Base-by-base conservation (phyloP, 2,329 filamentous ascomycete genomes). In the Aspergillus puulaauensis region DNA sequence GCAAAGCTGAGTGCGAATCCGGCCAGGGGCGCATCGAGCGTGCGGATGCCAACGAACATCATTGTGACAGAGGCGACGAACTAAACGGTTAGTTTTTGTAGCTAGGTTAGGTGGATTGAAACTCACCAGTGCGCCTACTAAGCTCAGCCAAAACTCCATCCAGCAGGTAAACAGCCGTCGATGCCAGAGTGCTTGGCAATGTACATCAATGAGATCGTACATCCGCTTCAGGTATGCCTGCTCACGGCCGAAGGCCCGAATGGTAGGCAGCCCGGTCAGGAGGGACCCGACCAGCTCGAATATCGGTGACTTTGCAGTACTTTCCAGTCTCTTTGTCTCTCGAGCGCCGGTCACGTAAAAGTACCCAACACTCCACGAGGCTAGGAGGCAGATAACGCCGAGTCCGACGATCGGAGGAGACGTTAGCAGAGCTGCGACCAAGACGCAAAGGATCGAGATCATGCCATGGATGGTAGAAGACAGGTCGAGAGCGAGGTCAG, bases 261-360 rank as follows among this genome's bases (percentile, higher is more conserved):
- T 90, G 0, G 90, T 93, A 1, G 85, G 80, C 17, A 95, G 84
- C 5, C 90, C 90, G 0, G 84, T 82, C 9, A 93, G 81, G 0
- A 88, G 85, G 1, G 88, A 86, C 11, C 87, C 87, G 66, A 93
- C 93, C 61, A 90, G 86, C 70, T 93, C 90, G 65, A 91, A 93
- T 1, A 93, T 86, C 0, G 90, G 90, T 0, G 87, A 90, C 72
- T 91, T 93, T 55, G 86, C 83, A 3, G 83, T 90, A 62, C 87
- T 90, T 71, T 93, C 90, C 1, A 93, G 81, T 5, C 90, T 82
- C 75, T 93, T 93, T 60, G 89, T 81, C 33, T 91, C 89, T 40
- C 90, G 81, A 0, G 90, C 89, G 1, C 83, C 89, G n/a, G 82
- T 75, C 6, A 95, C 80, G 67, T 90, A 95, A 37, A 46, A 46